Conservation (phyloP, 2,329 filamentous ascomycete genomes). For the Fusarium tuaranense region DNA sequence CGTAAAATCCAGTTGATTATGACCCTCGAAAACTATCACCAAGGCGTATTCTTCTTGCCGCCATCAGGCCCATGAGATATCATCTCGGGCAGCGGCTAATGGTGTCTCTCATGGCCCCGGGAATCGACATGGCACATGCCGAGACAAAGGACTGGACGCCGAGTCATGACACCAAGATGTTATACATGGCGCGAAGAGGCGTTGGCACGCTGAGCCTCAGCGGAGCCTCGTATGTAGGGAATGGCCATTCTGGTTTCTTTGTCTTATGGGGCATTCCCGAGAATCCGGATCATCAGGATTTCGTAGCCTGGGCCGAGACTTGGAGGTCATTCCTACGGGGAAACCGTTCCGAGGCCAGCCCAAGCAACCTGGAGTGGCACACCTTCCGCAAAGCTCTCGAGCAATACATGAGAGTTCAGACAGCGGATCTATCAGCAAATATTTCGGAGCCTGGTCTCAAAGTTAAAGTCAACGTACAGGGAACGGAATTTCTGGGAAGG, state of each 20-base stretch:
- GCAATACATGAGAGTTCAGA: not conserved
- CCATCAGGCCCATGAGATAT: not conserved
- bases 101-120: not conserved
- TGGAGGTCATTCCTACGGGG: not conserved
- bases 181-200: not conserved
- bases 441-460: not conserved
- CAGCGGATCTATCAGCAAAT: not conserved
- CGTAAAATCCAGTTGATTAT: not conserved
- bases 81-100: not conserved
- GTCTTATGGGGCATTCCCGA: not conserved
- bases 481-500: not conserved
- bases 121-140: not conserved
- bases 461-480: not conserved
- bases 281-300: not conserved
- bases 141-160: not conserved
- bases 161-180: not conserved
- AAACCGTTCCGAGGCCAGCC: not conserved
- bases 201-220: not conserved
- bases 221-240: not conserved
- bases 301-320: not conserved
- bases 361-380: not conserved
- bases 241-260: not conserved
- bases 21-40: not conserved
- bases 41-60: not conserved
- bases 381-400: not conserved